Evolutionary conservation across 768 basidiomycete genomes (phyloP).

Genomic region (Hemileccinum rubropunctum): DNA sequence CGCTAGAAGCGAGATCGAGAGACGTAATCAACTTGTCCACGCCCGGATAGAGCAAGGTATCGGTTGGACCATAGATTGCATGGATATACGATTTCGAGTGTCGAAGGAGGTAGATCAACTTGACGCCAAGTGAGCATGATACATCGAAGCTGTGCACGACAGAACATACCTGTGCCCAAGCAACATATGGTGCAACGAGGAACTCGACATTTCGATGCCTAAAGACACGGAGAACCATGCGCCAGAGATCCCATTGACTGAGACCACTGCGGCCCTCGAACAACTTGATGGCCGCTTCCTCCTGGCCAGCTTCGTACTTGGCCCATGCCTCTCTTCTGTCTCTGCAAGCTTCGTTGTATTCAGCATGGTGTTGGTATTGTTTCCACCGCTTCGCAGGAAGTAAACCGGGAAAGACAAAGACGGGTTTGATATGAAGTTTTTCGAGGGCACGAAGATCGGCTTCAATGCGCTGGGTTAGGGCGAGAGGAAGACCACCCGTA

Average conservation of each 20-base stretch:
- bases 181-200: conserved; percentile 91
- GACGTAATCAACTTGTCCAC: conserved; percentile 89
- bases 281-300: conserved; percentile 81
- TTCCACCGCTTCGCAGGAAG: conserved; percentile 74
- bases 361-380: conserved; percentile 45
- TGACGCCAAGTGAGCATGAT: conserved; percentile 10
- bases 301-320: conserved; percentile 89
- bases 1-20: conserved; percentile 67
- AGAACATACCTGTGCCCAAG: conserved; percentile 87
- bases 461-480: conserved; percentile 85
- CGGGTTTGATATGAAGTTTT: conserved; percentile 91
- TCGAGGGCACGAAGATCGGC: conserved; percentile 88
- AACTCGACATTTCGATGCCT: conserved; percentile 95
- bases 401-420: conserved; percentile 96
- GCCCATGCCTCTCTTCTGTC: conserved; percentile 87
- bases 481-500: conserved; percentile 91
- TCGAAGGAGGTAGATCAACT: conserved; percentile 94
- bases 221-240: conserved; percentile 88
- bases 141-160: not conserved
- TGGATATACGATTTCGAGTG: conserved; percentile 94
- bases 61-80: conserved; percentile 87
- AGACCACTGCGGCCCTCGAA: conserved; percentile 75
- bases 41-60: conserved; percentile 83
- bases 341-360: conserved; percentile 64
- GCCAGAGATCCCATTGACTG: conserved; percentile 90